A percentile compares a stretch with the other conserved stretches of the same genome.
Evolutionary conservation across 495 filamentous ascomycete genomes (phyloP).

Genomic region (Aspergillus funiculosus): DNA sequence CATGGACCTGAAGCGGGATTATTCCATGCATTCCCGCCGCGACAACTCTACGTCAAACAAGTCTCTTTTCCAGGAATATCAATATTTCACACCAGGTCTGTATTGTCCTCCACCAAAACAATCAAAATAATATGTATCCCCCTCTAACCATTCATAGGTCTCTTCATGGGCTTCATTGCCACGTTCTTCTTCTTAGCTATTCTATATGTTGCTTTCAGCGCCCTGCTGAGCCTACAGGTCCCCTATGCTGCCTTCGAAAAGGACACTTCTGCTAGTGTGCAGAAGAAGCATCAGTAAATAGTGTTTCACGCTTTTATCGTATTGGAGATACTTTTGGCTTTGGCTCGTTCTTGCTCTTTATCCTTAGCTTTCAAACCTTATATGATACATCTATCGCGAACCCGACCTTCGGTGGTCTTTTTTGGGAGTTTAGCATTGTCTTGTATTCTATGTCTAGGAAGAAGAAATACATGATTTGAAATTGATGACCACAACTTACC

Average conservation of each 20-base stretch:
- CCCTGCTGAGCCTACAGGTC: conserved; percentile 74
- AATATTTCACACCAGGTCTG: conserved; percentile 73
- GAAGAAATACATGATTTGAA: conserved; percentile 3
- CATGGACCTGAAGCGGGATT: conserved; percentile 57
- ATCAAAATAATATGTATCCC: neutral
- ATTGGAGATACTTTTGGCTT: conserved; percentile 5
- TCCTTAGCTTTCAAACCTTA: neutral
- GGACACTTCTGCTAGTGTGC: conserved; percentile 79
- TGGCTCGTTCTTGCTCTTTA: neutral
- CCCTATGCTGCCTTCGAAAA: conserved; percentile 94
- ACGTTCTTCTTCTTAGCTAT: conserved; percentile 65
- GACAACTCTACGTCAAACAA: conserved; percentile 32
- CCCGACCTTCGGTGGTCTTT: neutral
- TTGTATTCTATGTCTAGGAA: conserved; percentile 6
- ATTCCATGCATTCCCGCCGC: conserved; percentile 26
- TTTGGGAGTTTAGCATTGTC: neutral
- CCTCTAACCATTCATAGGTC: conserved; percentile 43
- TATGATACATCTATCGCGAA: neutral
- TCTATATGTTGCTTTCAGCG: conserved; percentile 67
- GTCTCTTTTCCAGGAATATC: conserved; percentile 84
- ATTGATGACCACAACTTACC: neutral
- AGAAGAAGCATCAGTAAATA: conserved; percentile 70
- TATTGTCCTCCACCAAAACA: conserved; percentile 3
- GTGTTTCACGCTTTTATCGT: conserved; percentile 3
- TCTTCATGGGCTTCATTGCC: conserved; percentile 77